Conservation (phyloP, 75 land plant species). For the Azolla pinnata region DNA sequence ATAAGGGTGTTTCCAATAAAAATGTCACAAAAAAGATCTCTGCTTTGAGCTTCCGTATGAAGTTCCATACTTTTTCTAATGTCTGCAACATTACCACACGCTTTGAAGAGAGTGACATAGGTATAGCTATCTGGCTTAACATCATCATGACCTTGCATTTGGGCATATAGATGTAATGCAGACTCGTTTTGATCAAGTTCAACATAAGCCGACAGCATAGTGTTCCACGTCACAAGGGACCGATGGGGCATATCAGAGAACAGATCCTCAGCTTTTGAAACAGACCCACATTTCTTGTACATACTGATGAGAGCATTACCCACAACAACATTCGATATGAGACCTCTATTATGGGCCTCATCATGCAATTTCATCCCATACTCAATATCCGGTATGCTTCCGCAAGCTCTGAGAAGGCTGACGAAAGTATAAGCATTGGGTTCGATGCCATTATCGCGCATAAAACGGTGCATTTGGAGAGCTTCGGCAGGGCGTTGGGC, state of each 20-base stretch:
- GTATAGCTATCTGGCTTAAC: conserved; percentile 12
- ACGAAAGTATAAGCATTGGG: not conserved
- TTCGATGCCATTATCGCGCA: not conserved
- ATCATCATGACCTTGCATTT: conserved; percentile 20
- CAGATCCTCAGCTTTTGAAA: conserved; percentile 23
- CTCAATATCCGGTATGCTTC: not conserved
- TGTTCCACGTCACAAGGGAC: conserved; percentile 33
- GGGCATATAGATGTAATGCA: conserved; percentile 14
- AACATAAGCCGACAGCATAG: conserved; percentile 31
- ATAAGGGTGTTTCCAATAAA: not conserved
- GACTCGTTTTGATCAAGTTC: conserved; percentile 13
- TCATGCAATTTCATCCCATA: not conserved
- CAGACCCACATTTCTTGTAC: conserved; percentile 18
- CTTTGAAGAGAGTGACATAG: not conserved
- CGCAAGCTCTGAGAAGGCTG: conserved; percentile 1
- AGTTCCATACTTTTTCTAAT: not conserved
- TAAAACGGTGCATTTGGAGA: not conserved
- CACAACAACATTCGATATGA: conserved; percentile 15
- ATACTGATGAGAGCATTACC: conserved; percentile 19
- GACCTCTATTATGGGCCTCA: conserved; percentile 1
- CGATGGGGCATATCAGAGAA: conserved; percentile 20
- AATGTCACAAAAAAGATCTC: not conserved
- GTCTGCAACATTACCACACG: not conserved
- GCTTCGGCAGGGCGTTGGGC: not conserved
- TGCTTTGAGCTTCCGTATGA: not conserved